Percentiles rank a stretch among this genome's conserved stretches.
These are phyloP conservation scores for Acanthamoeba sp. DNA, from an alignment of 208 protist species.

Conservation along the genomic window DNA sequence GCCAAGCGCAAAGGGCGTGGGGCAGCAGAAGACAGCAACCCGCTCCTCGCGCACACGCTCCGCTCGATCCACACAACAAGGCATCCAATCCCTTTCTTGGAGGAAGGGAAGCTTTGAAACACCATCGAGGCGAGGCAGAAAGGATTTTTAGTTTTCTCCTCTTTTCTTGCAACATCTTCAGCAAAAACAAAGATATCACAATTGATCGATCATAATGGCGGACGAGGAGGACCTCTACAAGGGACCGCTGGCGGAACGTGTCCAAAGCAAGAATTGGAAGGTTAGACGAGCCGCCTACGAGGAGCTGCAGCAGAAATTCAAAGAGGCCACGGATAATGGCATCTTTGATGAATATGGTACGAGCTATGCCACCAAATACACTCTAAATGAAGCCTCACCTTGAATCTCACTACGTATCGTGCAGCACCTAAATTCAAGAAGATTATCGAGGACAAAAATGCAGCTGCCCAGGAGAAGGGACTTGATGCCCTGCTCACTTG, in stretches of 20 bases:
- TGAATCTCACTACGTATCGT: conserved; percentile 14
- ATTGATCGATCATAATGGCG: conserved; percentile 66
- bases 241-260: conserved; percentile 51
- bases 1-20: not conserved
- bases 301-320: conserved; percentile 62
- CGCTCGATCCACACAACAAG: too few species aligned
- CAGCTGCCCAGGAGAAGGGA: conserved; percentile 74
- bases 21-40: not conserved
- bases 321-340: conserved; percentile 67
- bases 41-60: not conserved
- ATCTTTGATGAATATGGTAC: conserved; percentile 77
- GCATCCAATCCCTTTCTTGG: conserved; percentile 61
- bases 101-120: conserved; percentile 45
- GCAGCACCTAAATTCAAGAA: conserved; percentile 75
- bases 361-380: too few species aligned
- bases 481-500: conserved; percentile 60
- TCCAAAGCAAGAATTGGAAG: conserved; percentile 73
- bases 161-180: not conserved
- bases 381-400: not conserved
- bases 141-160: not conserved
- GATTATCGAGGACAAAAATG: conserved; percentile 77
- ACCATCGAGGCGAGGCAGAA: not conserved
- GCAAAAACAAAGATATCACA: not conserved
- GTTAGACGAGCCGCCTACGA: conserved; percentile 66
- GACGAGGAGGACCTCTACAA: conserved; percentile 62